These are phyloP conservation scores for Myriosclerotinia curreyana DNA, from an alignment of 2,329 filamentous ascomycete species.

Conservation along the genomic window DNA sequence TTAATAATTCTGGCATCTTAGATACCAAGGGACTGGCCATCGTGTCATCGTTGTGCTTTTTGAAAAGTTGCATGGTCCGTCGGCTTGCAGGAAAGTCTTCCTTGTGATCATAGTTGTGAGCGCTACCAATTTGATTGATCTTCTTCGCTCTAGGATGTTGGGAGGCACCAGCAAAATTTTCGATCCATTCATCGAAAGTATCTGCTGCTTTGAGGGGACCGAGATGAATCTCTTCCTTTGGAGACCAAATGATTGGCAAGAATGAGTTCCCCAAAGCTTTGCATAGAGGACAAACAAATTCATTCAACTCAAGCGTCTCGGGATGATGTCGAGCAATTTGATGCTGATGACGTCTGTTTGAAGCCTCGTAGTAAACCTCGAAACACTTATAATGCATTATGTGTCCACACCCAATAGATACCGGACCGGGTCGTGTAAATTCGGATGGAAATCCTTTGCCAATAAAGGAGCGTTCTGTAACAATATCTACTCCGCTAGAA, in stretches of 20 bases:
- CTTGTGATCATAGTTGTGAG: slow-evolving; percentile 14
- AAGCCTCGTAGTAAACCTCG: slow-evolving; percentile 84
- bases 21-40: slow-evolving; percentile 29
- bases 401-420: slow-evolving; percentile 90
- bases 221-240: slow-evolving; percentile 79
- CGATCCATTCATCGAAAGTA: slow-evolving; percentile 53
- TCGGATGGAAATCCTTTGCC: slow-evolving; percentile 82
- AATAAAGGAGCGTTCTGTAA: slow-evolving; percentile 74
- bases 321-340: slow-evolving; percentile 95
- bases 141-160: slow-evolving; percentile 21
- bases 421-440: slow-evolving; percentile 67
- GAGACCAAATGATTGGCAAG: slow-evolving; percentile 92
- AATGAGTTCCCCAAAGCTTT: slow-evolving; percentile 96
- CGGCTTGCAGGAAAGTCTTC: slow-evolving; percentile 19
- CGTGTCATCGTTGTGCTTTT: slow-evolving; percentile 32
- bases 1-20: slow-evolving; percentile 35
- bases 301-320: slow-evolving; percentile 72
- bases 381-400: slow-evolving; percentile 99
- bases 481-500: slow-evolving; percentile 65
- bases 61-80: slow-evolving; percentile 31
- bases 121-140: slow-evolving; percentile 24
- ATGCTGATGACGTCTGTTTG: slow-evolving; percentile 76
- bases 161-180: slow-evolving; percentile 22
- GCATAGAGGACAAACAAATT: slow-evolving; percentile 95
- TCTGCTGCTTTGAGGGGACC: slow-evolving; percentile 61